Conservation (phyloP, 495 filamentous ascomycete species). For the Cladorrhinum samala region DNA sequence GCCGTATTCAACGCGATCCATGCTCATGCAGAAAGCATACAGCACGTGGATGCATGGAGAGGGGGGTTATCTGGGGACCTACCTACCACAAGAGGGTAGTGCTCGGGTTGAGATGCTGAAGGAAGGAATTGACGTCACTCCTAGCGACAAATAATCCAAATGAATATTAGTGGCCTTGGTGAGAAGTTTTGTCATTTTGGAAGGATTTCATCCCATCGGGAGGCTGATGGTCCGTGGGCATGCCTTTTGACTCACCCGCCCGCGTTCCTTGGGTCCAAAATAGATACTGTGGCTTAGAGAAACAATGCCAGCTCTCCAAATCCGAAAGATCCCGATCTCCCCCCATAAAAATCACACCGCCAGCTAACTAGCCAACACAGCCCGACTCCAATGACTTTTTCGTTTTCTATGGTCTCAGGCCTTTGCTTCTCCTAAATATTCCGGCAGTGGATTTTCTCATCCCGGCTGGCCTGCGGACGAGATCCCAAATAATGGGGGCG, state of each 20-base stretch:
- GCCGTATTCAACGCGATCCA: no score
- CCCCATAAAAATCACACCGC: background rate
- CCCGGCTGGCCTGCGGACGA: background rate
- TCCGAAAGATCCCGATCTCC: slow-evolving; percentile 21
- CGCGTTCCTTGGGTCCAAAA: background rate
- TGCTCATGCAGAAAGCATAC: no score
- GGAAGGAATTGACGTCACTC: background rate
- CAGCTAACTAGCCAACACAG: slow-evolving; percentile 16
- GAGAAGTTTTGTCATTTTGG: no score
- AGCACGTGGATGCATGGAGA: no score
- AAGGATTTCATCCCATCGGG: background rate
- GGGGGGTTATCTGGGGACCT: no score
- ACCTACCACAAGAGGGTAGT: no score
- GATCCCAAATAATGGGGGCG: background rate
- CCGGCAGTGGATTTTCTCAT: background rate
- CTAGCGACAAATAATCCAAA: background rate
- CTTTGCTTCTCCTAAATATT: background rate
- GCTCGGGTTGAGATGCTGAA: no score
- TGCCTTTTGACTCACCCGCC: background rate
- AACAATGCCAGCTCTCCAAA: slow-evolving; percentile 3
- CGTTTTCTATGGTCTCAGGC: background rate
- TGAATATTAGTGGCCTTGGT: no score
- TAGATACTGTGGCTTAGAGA: background rate
- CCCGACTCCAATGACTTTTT: background rate
- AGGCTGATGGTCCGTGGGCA: background rate